Base-by-base conservation (phyloP, 345 rosid genomes). In the Eucalyptus tenuipes region DNA sequence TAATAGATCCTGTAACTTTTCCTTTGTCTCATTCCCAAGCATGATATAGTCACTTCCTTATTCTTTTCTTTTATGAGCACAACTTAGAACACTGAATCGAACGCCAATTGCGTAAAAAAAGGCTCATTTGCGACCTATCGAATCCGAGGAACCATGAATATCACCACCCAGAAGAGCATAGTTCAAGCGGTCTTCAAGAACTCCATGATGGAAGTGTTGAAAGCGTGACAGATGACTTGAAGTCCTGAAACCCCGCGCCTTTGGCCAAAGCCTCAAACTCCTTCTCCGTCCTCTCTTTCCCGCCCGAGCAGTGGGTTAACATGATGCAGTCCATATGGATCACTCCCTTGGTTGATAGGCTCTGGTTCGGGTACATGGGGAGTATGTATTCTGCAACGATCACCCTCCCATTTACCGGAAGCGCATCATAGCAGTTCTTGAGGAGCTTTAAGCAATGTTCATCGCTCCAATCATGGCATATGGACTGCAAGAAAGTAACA, bases 261-360 rank as follows among this genome's bases (percentile, higher is more conserved):
- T 92, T 92, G 5, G 97, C 99, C 85, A 97, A 90, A 37, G 95
- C 94, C 91, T 93, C 95, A 29, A 97, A 97, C 84, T 97, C 99
- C 92, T 92, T 93, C 87, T 90, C 90, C 4, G 99, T 97, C 87
- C 99, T 94, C 92, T 97, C 99, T 93, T 97, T 96, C 49, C 98
- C 99, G 24, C 99, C 98, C 0, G 98, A 98, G 91, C 90, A 95
- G 81, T 94, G 98, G 86, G 99, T 95, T 97, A 97, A 89, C 99
- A 97, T 96, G 90, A 96, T 90, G 87, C 93, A 90, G 64, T 97
- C 99, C 2, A 94, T 88, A 68, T 97, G 99, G 89, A 96, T 88
- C 17, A 92, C 95, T 87, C 88, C 89, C 93, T 94, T 96, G 7
- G 96, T 90, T 45, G 93, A 91, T 3, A 94, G 95, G 93, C 96